These are phyloP conservation scores for Loxodes magnus DNA, from an alignment of 73 alveolate genomes.

Conservation along the genomic window DNA sequence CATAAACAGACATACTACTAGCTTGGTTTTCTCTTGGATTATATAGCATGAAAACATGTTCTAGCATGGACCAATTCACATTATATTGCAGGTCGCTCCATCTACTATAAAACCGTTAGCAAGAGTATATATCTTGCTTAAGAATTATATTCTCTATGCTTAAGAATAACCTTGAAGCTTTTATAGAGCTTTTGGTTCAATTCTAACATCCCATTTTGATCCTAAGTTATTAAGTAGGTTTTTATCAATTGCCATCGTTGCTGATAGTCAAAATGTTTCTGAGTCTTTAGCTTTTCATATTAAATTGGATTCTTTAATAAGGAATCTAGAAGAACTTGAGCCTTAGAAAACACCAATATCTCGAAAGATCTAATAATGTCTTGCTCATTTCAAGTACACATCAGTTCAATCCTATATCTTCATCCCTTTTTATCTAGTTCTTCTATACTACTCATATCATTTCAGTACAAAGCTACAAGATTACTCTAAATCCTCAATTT, in stretches of 20 bases:
- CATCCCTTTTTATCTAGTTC: too few species aligned
- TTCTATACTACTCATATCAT: too few species aligned
- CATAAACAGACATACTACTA: neutral
- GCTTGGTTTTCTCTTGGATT: neutral
- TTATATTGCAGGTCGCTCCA: conserved; percentile 2
- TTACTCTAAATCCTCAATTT: too few species aligned
- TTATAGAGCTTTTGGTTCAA: neutral
- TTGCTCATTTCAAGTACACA: too few species aligned
- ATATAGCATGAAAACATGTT: neutral
- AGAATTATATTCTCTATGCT: neutral
- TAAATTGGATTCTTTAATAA: neutral
- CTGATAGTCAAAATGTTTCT: conserved; percentile 5
- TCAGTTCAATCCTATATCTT: too few species aligned
- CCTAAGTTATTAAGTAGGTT: conserved; percentile 1
- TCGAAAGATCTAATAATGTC: too few species aligned
- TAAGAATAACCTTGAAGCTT: neutral
- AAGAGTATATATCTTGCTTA: neutral
- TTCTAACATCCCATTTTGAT: neutral
- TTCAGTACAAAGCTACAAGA: too few species aligned
- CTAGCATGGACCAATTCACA: neutral
- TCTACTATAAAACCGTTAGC: neutral
- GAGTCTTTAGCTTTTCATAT: neutral
- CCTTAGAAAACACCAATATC: too few species aligned
- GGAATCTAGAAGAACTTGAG: too few species aligned
- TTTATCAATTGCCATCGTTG: too few species aligned